Conservation (phyloP, 306 rosid genomes). For the Vigna angularis region DNA sequence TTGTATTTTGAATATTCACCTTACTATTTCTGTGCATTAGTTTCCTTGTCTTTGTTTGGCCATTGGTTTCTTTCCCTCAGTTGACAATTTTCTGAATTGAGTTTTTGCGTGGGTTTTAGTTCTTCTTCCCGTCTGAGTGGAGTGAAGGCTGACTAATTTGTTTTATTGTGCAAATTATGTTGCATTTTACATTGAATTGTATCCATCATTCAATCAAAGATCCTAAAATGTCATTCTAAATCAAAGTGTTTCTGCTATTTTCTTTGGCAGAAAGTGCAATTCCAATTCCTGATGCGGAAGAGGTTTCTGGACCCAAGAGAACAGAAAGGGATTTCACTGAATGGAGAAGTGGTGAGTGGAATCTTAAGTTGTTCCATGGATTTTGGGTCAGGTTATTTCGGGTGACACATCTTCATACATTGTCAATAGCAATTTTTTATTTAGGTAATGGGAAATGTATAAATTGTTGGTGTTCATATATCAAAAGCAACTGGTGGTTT, state of each 20-base stretch:
- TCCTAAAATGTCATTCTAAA: constrained; percentile 14
- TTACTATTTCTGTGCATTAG: constrained; percentile 19
- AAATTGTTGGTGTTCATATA: constrained; percentile 54
- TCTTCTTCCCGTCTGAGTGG: too few species aligned
- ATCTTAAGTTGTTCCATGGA: constrained; percentile 79
- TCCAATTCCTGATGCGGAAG: constrained; percentile 73
- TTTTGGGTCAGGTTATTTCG: constrained; percentile 82
- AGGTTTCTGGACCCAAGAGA: constrained; percentile 67
- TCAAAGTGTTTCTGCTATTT: constrained; percentile 30
- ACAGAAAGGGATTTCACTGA: constrained; percentile 64
- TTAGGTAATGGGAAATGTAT: constrained; percentile 24
- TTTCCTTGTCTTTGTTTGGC: constrained; percentile 18
- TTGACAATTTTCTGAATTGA: background rate
- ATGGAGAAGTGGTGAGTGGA: constrained; percentile 72
- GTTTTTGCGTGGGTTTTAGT: constrained; percentile 26
- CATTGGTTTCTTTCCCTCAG: background rate
- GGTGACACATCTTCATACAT: constrained; percentile 66
- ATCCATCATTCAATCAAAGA: background rate
- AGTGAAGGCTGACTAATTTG: constrained; percentile 4
- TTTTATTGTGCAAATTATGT: constrained; percentile 27
- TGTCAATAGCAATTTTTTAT: constrained; percentile 25
- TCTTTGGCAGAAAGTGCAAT: constrained; percentile 65
- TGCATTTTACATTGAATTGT: constrained; percentile 35
- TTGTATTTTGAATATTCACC: constrained; percentile 23
- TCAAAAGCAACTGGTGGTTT: constrained; percentile 81